phyloP scores from a whole-genome alignment of 305 asterid genomes.

The Solanum hybrid region DNA sequence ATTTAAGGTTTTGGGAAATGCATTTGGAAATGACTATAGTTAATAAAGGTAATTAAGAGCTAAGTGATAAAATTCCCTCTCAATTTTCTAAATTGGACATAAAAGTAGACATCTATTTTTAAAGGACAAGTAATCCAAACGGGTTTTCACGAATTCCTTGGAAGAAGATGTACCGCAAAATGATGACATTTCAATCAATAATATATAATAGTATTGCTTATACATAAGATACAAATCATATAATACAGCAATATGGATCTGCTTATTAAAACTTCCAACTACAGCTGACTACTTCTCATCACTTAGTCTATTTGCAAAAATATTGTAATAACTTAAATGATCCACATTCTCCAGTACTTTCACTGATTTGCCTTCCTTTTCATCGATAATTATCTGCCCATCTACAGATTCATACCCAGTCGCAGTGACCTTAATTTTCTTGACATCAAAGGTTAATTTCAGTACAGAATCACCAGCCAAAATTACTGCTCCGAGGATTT shows the following conservation, averaged over 20 bases:
- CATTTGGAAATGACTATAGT: no score
- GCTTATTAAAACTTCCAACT: slow-evolving; percentile 61
- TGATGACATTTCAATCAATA: background rate
- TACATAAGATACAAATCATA: no score
- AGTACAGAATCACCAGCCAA: slow-evolving; percentile 39
- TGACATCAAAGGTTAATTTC: slow-evolving; percentile 22
- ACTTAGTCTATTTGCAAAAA: slow-evolving; percentile 42
- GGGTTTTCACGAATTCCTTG: background rate
- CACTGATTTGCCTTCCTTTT: slow-evolving; percentile 35
- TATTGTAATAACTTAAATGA: slow-evolving; percentile 30
- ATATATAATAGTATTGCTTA: background rate
- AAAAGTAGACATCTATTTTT: no score
- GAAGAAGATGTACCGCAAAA: background rate
- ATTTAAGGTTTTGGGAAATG: no score
- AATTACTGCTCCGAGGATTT: slow-evolving; percentile 65
- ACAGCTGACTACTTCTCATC: slow-evolving; percentile 52
- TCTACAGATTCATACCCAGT: slow-evolving; percentile 53
- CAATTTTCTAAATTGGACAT: no score
- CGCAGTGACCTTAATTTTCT: slow-evolving; percentile 34
- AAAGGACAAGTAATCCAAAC: background rate
- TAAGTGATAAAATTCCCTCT: no score
- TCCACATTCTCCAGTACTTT: slow-evolving; percentile 45
- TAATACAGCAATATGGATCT: slow-evolving; percentile 9
- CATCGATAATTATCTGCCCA: slow-evolving; percentile 33
- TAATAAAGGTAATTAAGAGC: no score